Evolutionary conservation across 306 rosid species (phyloP).

Genomic region (Cicer cuneatum): DNA sequence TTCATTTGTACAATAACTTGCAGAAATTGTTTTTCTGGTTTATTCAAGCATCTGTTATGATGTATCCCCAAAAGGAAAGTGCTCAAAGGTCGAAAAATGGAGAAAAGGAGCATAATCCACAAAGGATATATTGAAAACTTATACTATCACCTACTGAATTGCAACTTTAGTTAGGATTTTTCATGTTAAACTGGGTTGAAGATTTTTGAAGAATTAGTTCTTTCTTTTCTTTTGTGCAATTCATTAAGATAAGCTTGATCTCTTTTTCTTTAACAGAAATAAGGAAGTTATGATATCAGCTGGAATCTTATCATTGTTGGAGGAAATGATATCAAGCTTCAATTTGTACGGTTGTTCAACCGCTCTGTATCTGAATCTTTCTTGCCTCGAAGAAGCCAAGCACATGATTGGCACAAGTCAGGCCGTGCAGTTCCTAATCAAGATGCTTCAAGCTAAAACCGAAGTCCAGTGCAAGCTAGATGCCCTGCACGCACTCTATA

Average conservation of each 20-base stretch:
- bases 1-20: not conserved
- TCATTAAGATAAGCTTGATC: constrained; percentile 10
- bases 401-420: constrained; percentile 65
- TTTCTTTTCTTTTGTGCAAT: constrained; percentile 13
- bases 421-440: constrained; percentile 77
- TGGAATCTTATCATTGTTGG: constrained; percentile 77
- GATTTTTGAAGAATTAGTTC: constrained; percentile 6
- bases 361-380: constrained; percentile 85
- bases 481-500: constrained; percentile 81
- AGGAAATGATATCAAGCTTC: constrained; percentile 69
- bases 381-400: constrained; percentile 91
- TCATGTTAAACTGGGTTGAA: constrained; percentile 6
- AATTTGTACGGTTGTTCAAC: constrained; percentile 70
- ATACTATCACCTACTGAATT: constrained; percentile 20
- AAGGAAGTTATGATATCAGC: constrained; percentile 80
- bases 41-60: too few species aligned
- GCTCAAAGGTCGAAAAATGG: not conserved
- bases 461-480: constrained; percentile 80
- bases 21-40: not conserved
- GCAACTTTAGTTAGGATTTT: not conserved
- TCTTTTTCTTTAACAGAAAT: constrained; percentile 61
- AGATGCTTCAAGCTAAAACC: constrained; percentile 59
- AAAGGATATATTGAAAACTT: not conserved
- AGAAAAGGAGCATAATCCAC: not conserved
- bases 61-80: too few species aligned